Evolutionary conservation across 495 filamentous ascomycete species (phyloP).

Genomic region (Barbatosphaeria neglecta): DNA sequence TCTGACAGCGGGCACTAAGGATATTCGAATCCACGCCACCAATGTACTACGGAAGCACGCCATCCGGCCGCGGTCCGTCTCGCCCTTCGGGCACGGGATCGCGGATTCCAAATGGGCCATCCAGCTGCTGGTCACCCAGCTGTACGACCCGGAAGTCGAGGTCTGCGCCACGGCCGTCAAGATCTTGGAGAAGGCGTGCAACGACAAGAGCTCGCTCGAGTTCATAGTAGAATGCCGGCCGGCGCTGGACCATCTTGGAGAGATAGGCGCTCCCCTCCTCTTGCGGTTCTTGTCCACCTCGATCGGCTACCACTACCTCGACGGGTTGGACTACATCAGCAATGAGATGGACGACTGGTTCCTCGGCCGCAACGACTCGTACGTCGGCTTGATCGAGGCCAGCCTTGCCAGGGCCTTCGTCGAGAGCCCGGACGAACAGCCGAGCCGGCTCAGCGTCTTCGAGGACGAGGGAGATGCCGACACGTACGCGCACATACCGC

Average conservation of each 20-base stretch:
- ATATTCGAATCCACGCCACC: conserved; percentile 78
- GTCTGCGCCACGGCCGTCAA: conserved; percentile 94
- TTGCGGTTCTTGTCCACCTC: conserved; percentile 90
- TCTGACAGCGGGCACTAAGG: conserved; percentile 80
- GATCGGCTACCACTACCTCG: conserved; percentile 92
- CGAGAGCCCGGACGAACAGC: conserved; percentile 46
- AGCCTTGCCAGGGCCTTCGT: conserved; percentile 82
- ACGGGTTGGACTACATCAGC: conserved; percentile 94
- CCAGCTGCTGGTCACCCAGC: conserved; percentile 84
- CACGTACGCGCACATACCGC: conserved; percentile 55
- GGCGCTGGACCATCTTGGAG: conserved; percentile 90
- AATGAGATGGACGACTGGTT: conserved; percentile 99
- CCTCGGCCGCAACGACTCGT: conserved; percentile 83
- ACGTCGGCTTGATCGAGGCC: conserved; percentile 90
- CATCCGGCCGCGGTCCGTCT: conserved; percentile 28
- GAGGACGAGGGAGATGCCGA: conserved; percentile 42
- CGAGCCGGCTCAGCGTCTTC: conserved; percentile 40
- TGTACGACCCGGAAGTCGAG: conserved; percentile 94
- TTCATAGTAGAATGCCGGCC: conserved; percentile 94
- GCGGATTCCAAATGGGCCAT: conserved; percentile 82
- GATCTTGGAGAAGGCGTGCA: conserved; percentile 95
- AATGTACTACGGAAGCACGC: conserved; percentile 77
- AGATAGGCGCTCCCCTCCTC: conserved; percentile 89
- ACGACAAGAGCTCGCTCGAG: conserved; percentile 75
- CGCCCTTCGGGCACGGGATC: conserved; percentile 21